Conservation (phyloP, 2,329 filamentous ascomycete genomes). For the Pseudogymnoascus sp. region DNA sequence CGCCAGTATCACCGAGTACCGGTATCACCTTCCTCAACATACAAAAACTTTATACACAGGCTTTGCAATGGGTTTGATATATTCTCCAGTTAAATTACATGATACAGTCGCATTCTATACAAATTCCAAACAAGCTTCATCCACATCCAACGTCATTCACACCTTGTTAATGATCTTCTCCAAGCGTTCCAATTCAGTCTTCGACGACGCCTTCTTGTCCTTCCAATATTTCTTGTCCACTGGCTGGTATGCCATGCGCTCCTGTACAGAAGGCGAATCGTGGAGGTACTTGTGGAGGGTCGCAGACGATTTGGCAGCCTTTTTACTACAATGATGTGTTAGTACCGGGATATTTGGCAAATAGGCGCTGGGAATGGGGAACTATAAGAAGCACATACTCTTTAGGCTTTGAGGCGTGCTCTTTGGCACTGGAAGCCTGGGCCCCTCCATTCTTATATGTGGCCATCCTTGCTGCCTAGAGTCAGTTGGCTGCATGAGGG, state of each 20-base stretch:
- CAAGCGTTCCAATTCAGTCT: background rate
- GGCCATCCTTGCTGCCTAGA: background rate
- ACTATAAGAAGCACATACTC: background rate
- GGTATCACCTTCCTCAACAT: background rate
- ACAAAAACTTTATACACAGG: background rate
- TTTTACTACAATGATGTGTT: background rate
- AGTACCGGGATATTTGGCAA: background rate
- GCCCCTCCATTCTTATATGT: background rate
- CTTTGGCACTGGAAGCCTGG: background rate
- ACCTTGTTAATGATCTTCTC: background rate
- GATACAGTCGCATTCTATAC: background rate
- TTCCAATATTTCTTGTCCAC: background rate
- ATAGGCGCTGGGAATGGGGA: background rate
- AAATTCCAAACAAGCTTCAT: background rate
- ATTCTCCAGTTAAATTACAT: background rate
- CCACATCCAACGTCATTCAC: background rate
- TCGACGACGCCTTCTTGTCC: background rate
- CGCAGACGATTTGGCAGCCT: background rate
- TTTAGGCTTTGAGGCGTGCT: background rate
- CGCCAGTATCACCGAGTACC: background rate
- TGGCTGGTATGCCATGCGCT: background rate
- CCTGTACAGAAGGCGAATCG: background rate
- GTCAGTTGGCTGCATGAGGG: background rate
- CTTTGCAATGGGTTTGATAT: background rate
- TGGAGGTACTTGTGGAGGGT: background rate